These are phyloP conservation scores for Eucalyptus pauciflora DNA, from an alignment of 345 rosid species.

Conservation along the genomic window DNA sequence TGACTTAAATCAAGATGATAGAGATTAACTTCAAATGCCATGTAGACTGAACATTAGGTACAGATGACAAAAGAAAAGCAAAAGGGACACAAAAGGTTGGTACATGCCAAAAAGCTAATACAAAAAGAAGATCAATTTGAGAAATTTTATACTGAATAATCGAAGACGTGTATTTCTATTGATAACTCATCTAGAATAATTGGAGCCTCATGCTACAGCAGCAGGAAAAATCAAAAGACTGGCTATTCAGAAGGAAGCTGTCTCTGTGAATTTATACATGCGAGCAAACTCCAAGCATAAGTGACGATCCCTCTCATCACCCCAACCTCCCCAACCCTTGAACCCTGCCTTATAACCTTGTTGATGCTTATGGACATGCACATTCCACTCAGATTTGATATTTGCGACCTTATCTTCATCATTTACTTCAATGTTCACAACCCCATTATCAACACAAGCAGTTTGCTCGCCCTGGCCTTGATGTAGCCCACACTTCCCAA, in stretches of 20 bases:
- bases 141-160: not conserved
- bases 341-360: constrained; percentile 93
- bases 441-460: constrained; percentile 77
- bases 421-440: constrained; percentile 38
- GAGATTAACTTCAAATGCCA: not conserved
- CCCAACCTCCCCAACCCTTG: constrained; percentile 99
- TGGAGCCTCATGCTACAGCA: not conserved
- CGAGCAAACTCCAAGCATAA: constrained; percentile 71
- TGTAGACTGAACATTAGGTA: not conserved
- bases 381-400: constrained; percentile 53
- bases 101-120: not conserved
- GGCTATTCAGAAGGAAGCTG: constrained; percentile 5
- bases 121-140: not conserved
- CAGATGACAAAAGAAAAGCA: not conserved
- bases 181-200: not conserved
- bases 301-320: constrained; percentile 71
- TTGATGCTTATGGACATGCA: constrained; percentile 47
- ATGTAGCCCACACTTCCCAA: constrained; percentile 97
- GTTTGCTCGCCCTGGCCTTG: constrained; percentile 59
- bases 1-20: not conserved
- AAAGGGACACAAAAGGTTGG: not conserved
- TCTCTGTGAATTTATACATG: constrained; percentile 20
- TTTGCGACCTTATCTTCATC: constrained; percentile 51
- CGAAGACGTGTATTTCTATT: not conserved
- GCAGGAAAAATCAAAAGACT: not conserved